These are phyloP conservation scores for Hypericum perforatum DNA, from an alignment of 345 rosid genomes.

Conservation along the genomic window DNA sequence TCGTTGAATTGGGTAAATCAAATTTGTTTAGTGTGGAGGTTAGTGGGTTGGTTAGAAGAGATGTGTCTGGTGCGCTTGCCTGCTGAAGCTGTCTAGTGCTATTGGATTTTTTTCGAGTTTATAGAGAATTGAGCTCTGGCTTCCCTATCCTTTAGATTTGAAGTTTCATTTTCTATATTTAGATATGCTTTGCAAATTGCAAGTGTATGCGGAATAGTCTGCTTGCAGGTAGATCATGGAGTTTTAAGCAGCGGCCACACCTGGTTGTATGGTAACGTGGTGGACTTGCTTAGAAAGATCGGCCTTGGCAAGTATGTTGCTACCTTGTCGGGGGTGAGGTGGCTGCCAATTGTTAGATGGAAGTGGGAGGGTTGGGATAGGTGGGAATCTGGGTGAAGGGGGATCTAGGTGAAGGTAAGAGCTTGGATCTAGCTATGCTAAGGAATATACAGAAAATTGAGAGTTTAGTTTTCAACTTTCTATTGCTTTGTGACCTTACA, in stretches of 20 bases:
- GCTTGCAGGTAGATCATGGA: slow-evolving; percentile 24
- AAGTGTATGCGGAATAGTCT: slow-evolving; percentile 17
- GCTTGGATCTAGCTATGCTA: slow-evolving; percentile 4
- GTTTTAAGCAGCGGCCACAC: slow-evolving; percentile 9
- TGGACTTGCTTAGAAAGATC: slow-evolving; percentile 6
- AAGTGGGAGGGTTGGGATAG: slow-evolving; percentile 30
- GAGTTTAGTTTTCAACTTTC: neutral
- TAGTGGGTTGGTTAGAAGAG: too few species aligned
- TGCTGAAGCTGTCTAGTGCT: too few species aligned
- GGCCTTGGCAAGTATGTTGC: slow-evolving; percentile 18
- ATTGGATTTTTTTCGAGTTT: too few species aligned
- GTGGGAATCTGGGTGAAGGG: slow-evolving; percentile 5
- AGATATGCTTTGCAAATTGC: neutral
- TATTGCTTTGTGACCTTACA: slow-evolving; percentile 1
- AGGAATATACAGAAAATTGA: neutral
- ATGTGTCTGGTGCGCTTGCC: too few species aligned
- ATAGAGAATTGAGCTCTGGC: too few species aligned
- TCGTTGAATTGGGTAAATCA: too few species aligned
- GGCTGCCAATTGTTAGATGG: slow-evolving; percentile 23
- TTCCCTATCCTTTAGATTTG: too few species aligned
- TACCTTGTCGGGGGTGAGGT: slow-evolving; percentile 16
- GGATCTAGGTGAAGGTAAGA: slow-evolving; percentile 31
- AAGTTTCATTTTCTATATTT: too few species aligned
- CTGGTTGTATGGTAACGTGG: slow-evolving; percentile 7
- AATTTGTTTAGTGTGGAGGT: too few species aligned